A percentile compares a stretch with the other conserved stretches of the same genome.
These are phyloP conservation scores for Bidens hawaiensis DNA, from an alignment of 140 eudicot species.

Conservation along the genomic window DNA sequence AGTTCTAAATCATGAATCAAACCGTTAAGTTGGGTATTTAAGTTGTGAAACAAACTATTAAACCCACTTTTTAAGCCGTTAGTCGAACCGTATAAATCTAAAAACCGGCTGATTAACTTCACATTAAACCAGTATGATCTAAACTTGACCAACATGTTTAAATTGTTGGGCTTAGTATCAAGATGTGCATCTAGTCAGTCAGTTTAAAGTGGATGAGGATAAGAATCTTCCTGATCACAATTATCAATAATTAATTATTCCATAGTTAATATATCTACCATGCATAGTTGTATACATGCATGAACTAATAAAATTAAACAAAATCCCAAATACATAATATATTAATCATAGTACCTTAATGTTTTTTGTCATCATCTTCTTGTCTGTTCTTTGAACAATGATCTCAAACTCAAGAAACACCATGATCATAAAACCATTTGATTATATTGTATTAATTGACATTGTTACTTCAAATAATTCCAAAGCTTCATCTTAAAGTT, in stretches of 20 bases:
- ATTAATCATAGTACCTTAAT: conserved; percentile 23
- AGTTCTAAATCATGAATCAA: no score
- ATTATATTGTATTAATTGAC: background rate
- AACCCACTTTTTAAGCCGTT: no score
- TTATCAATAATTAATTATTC: conserved; percentile 19
- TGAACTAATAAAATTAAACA: conserved; percentile 27
- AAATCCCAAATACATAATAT: conserved; percentile 6
- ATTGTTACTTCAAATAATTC: background rate
- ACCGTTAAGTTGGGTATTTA: no score
- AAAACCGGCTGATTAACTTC: no score
- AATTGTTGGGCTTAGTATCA: conserved; percentile 10
- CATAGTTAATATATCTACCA: conserved; percentile 25
- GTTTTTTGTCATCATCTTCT: conserved; percentile 23
- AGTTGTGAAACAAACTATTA: no score
- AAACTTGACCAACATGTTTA: conserved; percentile 7
- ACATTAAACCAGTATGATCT: background rate
- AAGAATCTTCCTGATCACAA: conserved; percentile 34
- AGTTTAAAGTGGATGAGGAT: conserved; percentile 30
- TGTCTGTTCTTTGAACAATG: conserved; percentile 25
- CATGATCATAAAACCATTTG: conserved; percentile 4
- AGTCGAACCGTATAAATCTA: no score
- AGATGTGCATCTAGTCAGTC: conserved; percentile 1
- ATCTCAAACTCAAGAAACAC: conserved; percentile 8
- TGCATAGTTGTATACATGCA: conserved; percentile 21
- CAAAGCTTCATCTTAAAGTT: no score